phyloP scores from a whole-genome alignment of 306 rosid species.

The Malus orientalis region DNA sequence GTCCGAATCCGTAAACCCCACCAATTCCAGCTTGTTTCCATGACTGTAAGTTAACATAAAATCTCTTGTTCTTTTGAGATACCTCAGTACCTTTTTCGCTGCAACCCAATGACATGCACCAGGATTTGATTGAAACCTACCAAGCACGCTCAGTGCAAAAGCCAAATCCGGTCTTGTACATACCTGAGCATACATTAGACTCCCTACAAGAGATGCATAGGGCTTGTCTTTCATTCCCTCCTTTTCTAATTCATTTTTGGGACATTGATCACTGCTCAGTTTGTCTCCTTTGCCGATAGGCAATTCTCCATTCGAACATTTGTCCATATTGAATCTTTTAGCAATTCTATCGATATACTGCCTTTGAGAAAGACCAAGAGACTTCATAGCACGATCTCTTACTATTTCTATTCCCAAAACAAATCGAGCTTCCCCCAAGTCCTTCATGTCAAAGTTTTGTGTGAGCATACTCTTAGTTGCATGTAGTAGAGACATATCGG shows the following conservation, averaged over 20 bases:
- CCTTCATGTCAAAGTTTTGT: not conserved
- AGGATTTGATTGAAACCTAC: too few species aligned
- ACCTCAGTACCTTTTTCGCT: too few species aligned
- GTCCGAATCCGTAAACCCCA: not conserved
- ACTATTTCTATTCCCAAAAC: not conserved
- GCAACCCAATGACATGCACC: too few species aligned
- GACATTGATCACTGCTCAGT: not conserved
- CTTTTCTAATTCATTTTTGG: not conserved
- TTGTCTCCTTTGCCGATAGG: not conserved
- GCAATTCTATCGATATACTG: too few species aligned
- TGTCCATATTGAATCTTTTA: too few species aligned
- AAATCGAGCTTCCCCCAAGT: not conserved
- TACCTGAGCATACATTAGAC: not conserved
- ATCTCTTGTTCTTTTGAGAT: not conserved
- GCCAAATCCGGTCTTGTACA: not conserved
- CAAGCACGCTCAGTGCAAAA: not conserved
- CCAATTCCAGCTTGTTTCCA: not conserved
- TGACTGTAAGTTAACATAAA: not conserved
- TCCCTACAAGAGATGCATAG: not conserved
- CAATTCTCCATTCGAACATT: not conserved
- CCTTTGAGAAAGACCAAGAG: too few species aligned
- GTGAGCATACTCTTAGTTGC: not conserved
- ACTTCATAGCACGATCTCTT: too few species aligned
- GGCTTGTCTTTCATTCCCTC: not conserved
- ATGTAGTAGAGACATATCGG: not conserved